phyloP scores from a whole-genome alignment of 2,329 filamentous ascomycete species.

The Paraphoma chrysanthemicola region DNA sequence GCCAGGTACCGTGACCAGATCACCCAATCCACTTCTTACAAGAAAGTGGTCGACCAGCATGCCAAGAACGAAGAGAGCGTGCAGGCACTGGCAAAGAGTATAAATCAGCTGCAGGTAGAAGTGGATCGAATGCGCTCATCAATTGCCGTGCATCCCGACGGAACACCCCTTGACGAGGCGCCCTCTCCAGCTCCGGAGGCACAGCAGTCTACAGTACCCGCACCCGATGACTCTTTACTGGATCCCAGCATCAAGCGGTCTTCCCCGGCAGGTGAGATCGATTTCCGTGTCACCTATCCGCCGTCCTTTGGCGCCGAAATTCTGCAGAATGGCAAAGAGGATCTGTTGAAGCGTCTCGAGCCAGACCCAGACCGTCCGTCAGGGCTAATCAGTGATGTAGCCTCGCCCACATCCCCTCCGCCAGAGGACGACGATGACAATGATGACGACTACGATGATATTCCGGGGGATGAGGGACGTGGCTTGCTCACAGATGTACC shows the following conservation, averaged over 20 bases:
- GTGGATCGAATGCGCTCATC: conserved; percentile 47
- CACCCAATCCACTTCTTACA: conserved; percentile 44
- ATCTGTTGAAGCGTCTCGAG: conserved; percentile 59
- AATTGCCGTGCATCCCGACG: conserved; percentile 36
- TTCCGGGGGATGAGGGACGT: conserved; percentile 73
- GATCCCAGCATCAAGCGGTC: conserved; percentile 46
- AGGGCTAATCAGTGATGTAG: conserved; percentile 48
- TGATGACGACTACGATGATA: conserved; percentile 80
- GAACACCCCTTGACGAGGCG: conserved; percentile 15
- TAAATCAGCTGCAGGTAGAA: conserved; percentile 50
- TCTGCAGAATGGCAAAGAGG: conserved; percentile 58
- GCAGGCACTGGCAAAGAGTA: conserved; percentile 48
- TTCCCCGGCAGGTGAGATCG: conserved; percentile 51
- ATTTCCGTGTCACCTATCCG: conserved; percentile 59
- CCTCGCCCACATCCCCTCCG: conserved; percentile 48
- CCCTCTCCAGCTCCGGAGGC: conserved; percentile 19
- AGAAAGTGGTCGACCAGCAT: conserved; percentile 46
- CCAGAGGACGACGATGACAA: conserved; percentile 67
- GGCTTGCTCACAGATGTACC: conserved; percentile 92
- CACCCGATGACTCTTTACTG: conserved; percentile 38
- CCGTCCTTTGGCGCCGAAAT: conserved; percentile 57
- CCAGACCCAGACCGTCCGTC: conserved; percentile 52
- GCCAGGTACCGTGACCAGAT: conserved; percentile 49
- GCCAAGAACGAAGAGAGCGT: conserved; percentile 49
- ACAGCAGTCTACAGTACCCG: conserved; percentile 25